phyloP scores from a whole-genome alignment of 352 stramenopile species.

The Phytophthora foliorum region DNA sequence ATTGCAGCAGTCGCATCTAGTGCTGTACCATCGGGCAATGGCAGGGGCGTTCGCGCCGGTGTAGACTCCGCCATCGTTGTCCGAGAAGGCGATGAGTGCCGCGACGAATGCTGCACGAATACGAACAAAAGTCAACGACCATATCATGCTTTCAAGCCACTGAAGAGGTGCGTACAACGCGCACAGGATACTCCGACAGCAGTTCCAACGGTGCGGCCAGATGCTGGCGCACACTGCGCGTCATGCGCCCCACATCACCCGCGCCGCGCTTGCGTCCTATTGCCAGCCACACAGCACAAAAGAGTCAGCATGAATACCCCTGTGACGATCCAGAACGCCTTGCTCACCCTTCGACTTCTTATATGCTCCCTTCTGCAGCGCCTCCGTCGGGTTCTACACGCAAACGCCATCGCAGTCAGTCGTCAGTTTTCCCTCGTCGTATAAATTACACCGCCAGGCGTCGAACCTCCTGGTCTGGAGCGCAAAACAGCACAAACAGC shows the following conservation, averaged over 20 bases:
- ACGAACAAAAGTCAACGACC: background rate
- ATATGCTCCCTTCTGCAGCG: slow-evolving; percentile 65
- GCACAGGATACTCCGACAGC: slow-evolving; percentile 64
- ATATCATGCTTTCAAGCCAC: background rate
- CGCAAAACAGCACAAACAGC: slow-evolving; percentile 17
- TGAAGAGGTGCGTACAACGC: slow-evolving; percentile 45
- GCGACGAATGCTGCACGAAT: slow-evolving; percentile 37
- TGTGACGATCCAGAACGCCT: background rate
- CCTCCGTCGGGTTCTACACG: slow-evolving; percentile 63
- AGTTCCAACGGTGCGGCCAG: slow-evolving; percentile 78
- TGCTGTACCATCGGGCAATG: slow-evolving; percentile 15
- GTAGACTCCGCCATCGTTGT: slow-evolving; percentile 11
- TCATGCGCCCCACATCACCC: slow-evolving; percentile 77
- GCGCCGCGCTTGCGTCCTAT: slow-evolving; percentile 69
- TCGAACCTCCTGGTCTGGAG: slow-evolving; percentile 64
- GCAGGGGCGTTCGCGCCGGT: slow-evolving; percentile 18
- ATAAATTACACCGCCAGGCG: background rate
- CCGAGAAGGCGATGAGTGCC: slow-evolving; percentile 36
- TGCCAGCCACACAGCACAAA: slow-evolving; percentile 4
- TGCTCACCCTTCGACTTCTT: slow-evolving; percentile 80
- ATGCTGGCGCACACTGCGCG: slow-evolving; percentile 81
- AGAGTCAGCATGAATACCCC: slow-evolving; percentile 11
- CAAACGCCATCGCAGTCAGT: background rate
- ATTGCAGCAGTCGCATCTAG: slow-evolving; percentile 1
- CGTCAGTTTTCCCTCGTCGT: background rate